These are phyloP conservation scores for Kwoniella europaea DNA, from an alignment of 768 basidiomycete species.

Conservation along the genomic window DNA sequence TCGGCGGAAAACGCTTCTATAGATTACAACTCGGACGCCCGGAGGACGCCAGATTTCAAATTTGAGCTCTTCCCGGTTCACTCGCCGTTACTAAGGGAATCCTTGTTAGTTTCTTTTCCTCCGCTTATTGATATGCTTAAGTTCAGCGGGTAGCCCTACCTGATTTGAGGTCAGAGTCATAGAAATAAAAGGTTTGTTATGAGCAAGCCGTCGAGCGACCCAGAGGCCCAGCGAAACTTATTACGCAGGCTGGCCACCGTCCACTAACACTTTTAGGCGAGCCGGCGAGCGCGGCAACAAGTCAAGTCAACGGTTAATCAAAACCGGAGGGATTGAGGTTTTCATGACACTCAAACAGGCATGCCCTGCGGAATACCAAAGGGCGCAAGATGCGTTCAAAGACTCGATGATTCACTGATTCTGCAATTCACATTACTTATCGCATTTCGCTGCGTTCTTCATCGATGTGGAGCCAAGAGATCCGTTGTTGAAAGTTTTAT, in stretches of 20 bases:
- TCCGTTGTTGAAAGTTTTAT: conserved; percentile 68
- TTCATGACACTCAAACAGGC: conserved; percentile 70
- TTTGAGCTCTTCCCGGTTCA: conserved; percentile 84
- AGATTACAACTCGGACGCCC: conserved; percentile 76
- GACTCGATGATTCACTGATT: conserved; percentile 82
- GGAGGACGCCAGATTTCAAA: conserved; percentile 73
- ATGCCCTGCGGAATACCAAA: conserved; percentile 73
- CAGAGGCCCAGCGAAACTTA: conserved; percentile 59
- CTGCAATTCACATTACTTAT: conserved; percentile 84
- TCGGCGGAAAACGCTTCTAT: conserved; percentile 75
- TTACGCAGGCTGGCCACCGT: conserved; percentile 60
- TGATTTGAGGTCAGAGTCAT: conserved; percentile 71
- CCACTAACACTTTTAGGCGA: conserved; percentile 64
- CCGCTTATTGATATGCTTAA: conserved; percentile 89
- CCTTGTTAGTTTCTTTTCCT: conserved; percentile 91
- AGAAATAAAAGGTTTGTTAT: conserved; percentile 47
- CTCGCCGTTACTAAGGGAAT: conserved; percentile 87
- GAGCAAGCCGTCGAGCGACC: conserved; percentile 22
- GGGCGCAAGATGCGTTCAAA: conserved; percentile 81
- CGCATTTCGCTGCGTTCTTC: conserved; percentile 80
- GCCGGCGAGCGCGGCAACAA: conserved; percentile 45
- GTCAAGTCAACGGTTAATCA: conserved; percentile 32
- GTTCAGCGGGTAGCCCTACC: conserved; percentile 83
- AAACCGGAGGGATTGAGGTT: conserved; percentile 46
- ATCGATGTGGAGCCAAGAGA: conserved; percentile 80